Evolutionary conservation across 495 filamentous ascomycete genomes (phyloP).

Genomic region (Neurospora cerealis): DNA sequence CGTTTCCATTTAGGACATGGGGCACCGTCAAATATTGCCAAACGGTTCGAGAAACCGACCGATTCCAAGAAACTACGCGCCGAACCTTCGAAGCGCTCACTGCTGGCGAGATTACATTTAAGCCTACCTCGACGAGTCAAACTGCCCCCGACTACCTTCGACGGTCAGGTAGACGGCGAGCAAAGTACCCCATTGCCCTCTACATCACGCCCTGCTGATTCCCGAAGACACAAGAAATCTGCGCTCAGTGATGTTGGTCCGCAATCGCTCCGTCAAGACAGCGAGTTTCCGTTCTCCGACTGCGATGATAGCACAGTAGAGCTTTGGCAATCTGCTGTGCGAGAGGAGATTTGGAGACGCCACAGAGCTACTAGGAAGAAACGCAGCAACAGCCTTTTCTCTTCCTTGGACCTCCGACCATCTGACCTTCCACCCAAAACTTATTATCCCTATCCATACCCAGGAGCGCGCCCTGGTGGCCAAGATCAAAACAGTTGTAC

Average conservation of each 20-base stretch:
- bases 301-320: slow-evolving; percentile 10
- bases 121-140: slow-evolving; percentile 20
- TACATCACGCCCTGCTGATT: background rate
- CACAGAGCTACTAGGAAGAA: slow-evolving; percentile 4
- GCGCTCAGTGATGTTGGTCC: background rate
- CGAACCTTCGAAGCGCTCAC: slow-evolving; percentile 14
- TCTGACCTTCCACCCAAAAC: background rate
- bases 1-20: slow-evolving; percentile 19
- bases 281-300: background rate
- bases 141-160: slow-evolving; percentile 11
- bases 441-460: background rate
- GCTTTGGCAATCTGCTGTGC: slow-evolving; percentile 12
- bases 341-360: slow-evolving; percentile 16
- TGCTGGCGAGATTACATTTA: slow-evolving; percentile 26
- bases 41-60: slow-evolving; percentile 24
- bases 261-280: background rate
- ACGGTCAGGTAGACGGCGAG: slow-evolving; percentile 1
- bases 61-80: slow-evolving; percentile 3
- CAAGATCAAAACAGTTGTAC: background rate
- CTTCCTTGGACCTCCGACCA: background rate
- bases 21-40: slow-evolving; percentile 14
- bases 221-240: background rate
- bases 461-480: background rate
- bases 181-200: background rate
- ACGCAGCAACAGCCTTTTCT: slow-evolving; percentile 1